Conservation (phyloP, 2,329 filamentous ascomycete species). For the Aspergillus latus region DNA sequence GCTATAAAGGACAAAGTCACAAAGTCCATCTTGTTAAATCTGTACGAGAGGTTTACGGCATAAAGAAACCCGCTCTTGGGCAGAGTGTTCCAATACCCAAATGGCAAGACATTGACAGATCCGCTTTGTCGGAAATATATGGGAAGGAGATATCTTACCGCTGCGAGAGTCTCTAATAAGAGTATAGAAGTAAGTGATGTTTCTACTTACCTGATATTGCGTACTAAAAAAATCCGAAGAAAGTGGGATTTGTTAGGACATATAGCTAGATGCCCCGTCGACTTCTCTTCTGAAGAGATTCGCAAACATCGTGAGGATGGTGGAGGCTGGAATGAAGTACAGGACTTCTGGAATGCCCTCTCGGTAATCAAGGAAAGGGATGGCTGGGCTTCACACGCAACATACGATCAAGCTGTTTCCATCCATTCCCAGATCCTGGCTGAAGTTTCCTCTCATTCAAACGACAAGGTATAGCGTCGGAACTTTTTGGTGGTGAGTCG, state of each 20-base stretch:
- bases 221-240: slow-evolving; percentile 7
- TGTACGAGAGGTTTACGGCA: slow-evolving; percentile 22
- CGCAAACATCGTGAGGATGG: slow-evolving; percentile 18
- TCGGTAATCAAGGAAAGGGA: slow-evolving; percentile 38
- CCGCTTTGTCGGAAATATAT: slow-evolving; percentile 24
- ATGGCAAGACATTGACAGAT: slow-evolving; percentile 26
- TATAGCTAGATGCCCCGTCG: slow-evolving; percentile 20
- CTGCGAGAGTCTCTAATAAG: slow-evolving; percentile 28
- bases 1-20: slow-evolving; percentile 13
- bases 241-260: slow-evolving; percentile 20
- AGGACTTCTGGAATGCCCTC: slow-evolving; percentile 40
- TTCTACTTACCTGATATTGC: too few relatives aligned
- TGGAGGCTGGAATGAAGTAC: slow-evolving; percentile 27
- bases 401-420: slow-evolving; percentile 34
- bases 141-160: slow-evolving; percentile 27
- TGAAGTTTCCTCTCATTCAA: not conserved
- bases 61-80: slow-evolving; percentile 20
- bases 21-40: slow-evolving; percentile 23
- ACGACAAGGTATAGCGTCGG: not conserved
- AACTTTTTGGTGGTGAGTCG: not conserved
- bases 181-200: slow-evolving; percentile 23
- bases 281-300: slow-evolving; percentile 24
- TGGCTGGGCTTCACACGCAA: slow-evolving; percentile 41
- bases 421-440: not conserved
- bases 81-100: slow-evolving; percentile 21